Percentiles rank a stretch among this genome's conserved stretches.
Conservation (phyloP, 768 basidiomycete species). For the Amanita pallidorosea region DNA sequence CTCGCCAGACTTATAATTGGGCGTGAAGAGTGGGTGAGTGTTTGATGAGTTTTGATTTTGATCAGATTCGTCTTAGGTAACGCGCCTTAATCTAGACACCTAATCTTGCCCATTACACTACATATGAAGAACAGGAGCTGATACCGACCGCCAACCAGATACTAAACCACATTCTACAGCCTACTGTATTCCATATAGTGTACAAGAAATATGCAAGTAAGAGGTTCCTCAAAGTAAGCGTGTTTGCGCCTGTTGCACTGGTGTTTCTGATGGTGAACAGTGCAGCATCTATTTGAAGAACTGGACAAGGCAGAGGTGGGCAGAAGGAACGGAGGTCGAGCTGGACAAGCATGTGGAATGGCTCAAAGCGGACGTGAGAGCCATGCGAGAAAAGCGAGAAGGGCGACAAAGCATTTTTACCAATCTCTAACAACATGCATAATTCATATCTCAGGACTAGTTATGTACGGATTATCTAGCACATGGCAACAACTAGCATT, state of each 20-base stretch:
- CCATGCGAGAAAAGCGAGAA: background rate
- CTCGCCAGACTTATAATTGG: conserved; percentile 71
- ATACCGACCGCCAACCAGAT: conserved; percentile 77
- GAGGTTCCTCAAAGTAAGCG: conserved; percentile 68
- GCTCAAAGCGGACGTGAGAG: conserved; percentile 39
- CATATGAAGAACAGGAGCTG: conserved; percentile 71
- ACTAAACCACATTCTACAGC: conserved; percentile 77
- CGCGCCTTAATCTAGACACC: conserved; percentile 43
- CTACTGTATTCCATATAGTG: conserved; percentile 64
- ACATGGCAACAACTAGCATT: background rate
- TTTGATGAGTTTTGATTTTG: background rate
- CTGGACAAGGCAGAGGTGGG: conserved; percentile 72
- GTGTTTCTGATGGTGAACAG: conserved; percentile 22
- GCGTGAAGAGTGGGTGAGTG: conserved; percentile 74
- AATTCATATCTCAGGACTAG: background rate
- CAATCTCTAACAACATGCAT: background rate
- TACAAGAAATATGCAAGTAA: conserved; percentile 85
- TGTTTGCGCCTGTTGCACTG: background rate
- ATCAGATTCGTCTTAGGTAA: conserved; percentile 1
- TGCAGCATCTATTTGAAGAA: conserved; percentile 67
- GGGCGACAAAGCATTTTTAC: background rate
- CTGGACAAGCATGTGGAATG: conserved; percentile 41
- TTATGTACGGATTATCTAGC: conserved; percentile 6
- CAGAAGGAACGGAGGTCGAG: conserved; percentile 43
- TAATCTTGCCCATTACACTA: conserved; percentile 81